phyloP scores from a whole-genome alignment of 129 eudicot species.

The carrot (Daucus carota) region DH1_v3.0 NC_030384.2:48083001-48083500 shows the following conservation, averaged over 20 bases:
- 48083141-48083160: slow-evolving; percentile 23
- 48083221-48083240: slow-evolving; percentile 21
- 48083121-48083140: slow-evolving; percentile 48
- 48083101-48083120: slow-evolving; percentile 41
- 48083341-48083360: slow-evolving; percentile 25
- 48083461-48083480: slow-evolving; percentile 32
- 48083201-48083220: slow-evolving; percentile 32
- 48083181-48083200: slow-evolving; percentile 32
- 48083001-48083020: slow-evolving; percentile 68
- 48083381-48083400: slow-evolving; percentile 19
- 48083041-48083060: slow-evolving; percentile 28
- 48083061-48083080: slow-evolving; percentile 43
- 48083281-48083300: slow-evolving; percentile 21
- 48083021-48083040: slow-evolving; percentile 28
- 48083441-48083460: slow-evolving; percentile 20
- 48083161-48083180: slow-evolving; percentile 48
- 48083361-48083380: slow-evolving; percentile 23
- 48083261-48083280: slow-evolving; percentile 13
- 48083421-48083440: slow-evolving; percentile 49
- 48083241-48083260: slow-evolving; percentile 10
- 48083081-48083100: slow-evolving; percentile 29
- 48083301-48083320: slow-evolving; percentile 18
- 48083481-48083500: slow-evolving; percentile 22
- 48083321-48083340: slow-evolving; percentile 30
- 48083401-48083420: slow-evolving; percentile 31